Conservation (phyloP, 371 early-diverging fungal species). For the Smittium culicis region DNA sequence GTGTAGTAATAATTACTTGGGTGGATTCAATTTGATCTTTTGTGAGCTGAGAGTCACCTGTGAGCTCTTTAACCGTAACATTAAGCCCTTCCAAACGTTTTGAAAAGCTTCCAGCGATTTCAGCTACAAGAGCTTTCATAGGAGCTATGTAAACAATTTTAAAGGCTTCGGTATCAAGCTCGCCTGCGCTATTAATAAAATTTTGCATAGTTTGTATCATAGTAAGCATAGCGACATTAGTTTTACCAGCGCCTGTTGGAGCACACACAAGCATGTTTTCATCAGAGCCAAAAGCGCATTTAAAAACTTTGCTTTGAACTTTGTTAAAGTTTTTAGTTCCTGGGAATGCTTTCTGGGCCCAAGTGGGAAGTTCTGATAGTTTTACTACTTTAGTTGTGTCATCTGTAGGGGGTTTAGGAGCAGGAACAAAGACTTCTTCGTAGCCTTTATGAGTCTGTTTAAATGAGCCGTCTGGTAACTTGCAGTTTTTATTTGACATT, state of each 20-base stretch:
- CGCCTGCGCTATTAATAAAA: conserved; percentile 60
- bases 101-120: conserved; percentile 89
- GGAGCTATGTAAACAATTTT: conserved; percentile 99
- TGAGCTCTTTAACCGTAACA: conserved; percentile 90
- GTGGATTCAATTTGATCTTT: conserved; percentile 88
- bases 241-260: conserved; percentile 99
- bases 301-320: conserved; percentile 83
- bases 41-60: conserved; percentile 95
- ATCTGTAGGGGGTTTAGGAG: conserved; percentile 53
- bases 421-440: conserved; percentile 93
- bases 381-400: conserved; percentile 54
- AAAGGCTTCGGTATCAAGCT: conserved; percentile 64
- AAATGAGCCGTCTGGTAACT: conserved; percentile 85
- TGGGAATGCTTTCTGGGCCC: conserved; percentile 76
- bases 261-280: conserved; percentile 96
- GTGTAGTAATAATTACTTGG: conserved; percentile 97
- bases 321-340: conserved; percentile 64
- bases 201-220: conserved; percentile 76
- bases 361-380: conserved; percentile 61
- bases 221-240: conserved; percentile 94
- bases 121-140: conserved; percentile 98
- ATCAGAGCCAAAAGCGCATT: conserved; percentile 70
- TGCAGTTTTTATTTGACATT: conserved; percentile 92
- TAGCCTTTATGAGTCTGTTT: conserved; percentile 87
- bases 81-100: conserved; percentile 62